phyloP scores from a whole-genome alignment of 2,329 filamentous ascomycete genomes.

The Pyricularia sp. region DNA sequence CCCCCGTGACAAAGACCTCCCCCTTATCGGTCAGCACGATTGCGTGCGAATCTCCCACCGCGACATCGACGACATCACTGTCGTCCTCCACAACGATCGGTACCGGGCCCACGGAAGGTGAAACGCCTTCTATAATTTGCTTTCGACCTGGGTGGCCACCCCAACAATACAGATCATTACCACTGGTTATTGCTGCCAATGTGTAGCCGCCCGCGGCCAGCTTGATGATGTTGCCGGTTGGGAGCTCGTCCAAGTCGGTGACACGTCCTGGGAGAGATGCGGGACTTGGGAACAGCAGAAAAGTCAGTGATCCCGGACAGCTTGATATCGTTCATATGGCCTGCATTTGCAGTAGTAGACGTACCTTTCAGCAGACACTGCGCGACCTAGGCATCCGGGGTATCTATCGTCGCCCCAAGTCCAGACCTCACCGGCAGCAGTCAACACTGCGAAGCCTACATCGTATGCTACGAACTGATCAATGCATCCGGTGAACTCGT shows the following conservation, averaged over 20 bases:
- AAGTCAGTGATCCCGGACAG: slow-evolving; percentile 5
- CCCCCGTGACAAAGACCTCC: slow-evolving; percentile 40
- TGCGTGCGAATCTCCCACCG: slow-evolving; percentile 45
- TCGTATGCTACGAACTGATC: slow-evolving; percentile 33
- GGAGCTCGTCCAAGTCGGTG: slow-evolving; percentile 35
- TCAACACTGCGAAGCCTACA: slow-evolving; percentile 34
- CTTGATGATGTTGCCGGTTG: slow-evolving; percentile 35
- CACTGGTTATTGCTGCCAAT: slow-evolving; percentile 42
- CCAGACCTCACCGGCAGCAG: slow-evolving; percentile 29
- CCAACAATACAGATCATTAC: slow-evolving; percentile 49
- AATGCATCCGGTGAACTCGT: slow-evolving; percentile 15
- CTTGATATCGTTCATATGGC: background rate
- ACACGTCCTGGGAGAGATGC: slow-evolving; percentile 26
- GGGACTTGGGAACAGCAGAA: background rate
- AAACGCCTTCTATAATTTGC: slow-evolving; percentile 18
- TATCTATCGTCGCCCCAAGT: slow-evolving; percentile 48
- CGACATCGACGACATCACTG: slow-evolving; percentile 42
- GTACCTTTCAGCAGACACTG: slow-evolving; percentile 24
- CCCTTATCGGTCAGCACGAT: slow-evolving; percentile 37
- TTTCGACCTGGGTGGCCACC: slow-evolving; percentile 28
- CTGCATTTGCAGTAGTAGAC: slow-evolving; percentile 2
- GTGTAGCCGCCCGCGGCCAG: slow-evolving; percentile 44
- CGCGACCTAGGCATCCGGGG: slow-evolving; percentile 40
- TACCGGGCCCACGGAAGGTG: slow-evolving; percentile 15
- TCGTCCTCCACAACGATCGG: slow-evolving; percentile 27